Conservation (phyloP, 495 filamentous ascomycete species). For the Aspergillus haitiensis region DNA sequence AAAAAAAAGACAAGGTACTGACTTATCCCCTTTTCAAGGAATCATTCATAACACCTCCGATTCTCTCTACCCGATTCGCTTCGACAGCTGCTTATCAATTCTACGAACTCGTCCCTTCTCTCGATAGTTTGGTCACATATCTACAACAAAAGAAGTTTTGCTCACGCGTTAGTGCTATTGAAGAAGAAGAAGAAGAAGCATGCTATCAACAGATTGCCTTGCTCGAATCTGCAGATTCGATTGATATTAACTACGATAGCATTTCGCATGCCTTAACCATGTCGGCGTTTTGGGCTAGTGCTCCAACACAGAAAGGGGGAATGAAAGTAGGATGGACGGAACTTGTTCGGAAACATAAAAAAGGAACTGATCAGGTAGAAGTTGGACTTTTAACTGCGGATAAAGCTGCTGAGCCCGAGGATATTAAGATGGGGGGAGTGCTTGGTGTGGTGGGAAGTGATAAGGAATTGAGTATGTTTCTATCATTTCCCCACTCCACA, state of each 20-base stretch:
- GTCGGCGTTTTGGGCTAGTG: constrained; percentile 59
- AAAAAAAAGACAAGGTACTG: background rate
- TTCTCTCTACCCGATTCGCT: constrained; percentile 64
- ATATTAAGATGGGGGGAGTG: constrained; percentile 75
- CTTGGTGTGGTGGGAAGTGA: constrained; percentile 78
- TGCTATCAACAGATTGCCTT: constrained; percentile 40
- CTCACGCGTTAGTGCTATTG: background rate
- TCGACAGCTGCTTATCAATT: constrained; percentile 68
- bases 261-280: constrained; percentile 64
- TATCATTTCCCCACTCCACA: background rate
- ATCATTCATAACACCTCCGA: constrained; percentile 64
- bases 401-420: constrained; percentile 61
- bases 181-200: constrained; percentile 25
- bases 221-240: constrained; percentile 55
- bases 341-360: constrained; percentile 38
- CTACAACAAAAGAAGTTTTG: constrained; percentile 57
- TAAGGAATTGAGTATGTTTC: constrained; percentile 60
- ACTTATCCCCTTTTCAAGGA: constrained; percentile 40
- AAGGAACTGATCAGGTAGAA: constrained; percentile 58
- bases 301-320: constrained; percentile 26
- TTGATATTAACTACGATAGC: constrained; percentile 79
- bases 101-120: constrained; percentile 57
- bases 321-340: constrained; percentile 48
- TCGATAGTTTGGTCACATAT: constrained; percentile 58
- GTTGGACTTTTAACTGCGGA: constrained; percentile 78